Evolutionary conservation across 1,284 basidiomycete genomes (phyloP), one percentile per base, ranked within the genome.

Genomic region (Tranzscheliella williamsii): DNA sequence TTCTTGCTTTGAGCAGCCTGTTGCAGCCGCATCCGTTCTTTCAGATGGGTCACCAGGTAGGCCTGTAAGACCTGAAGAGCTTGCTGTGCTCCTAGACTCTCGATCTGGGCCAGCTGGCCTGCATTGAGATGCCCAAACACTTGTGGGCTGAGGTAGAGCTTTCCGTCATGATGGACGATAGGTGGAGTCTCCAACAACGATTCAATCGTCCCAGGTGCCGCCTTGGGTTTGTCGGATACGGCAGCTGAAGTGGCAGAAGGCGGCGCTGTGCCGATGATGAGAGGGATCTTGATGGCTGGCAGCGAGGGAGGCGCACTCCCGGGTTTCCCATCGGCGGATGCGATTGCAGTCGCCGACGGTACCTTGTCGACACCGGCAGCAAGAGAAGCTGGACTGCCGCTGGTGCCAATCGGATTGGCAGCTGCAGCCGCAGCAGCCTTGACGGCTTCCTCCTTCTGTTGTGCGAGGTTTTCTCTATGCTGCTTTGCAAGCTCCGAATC

Each of bases 151-250:
- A 94, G 83, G 61, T 90, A 85, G 22, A 94, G 84, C 39, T 85
- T 87, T 51, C 89, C 87, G 65, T 90, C 87, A 66, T 93, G 89
- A 21, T 93, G 81, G 22, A 90, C 85, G 80, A 94, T 91, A 20
- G 81, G 89, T 66, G 83, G 85, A 79, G 81, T 84, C 79, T 65
- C 81, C 29, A 80, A 76, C 24, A 73, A 78, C 45, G 54, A 63
- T 38, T 76, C 73, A 43, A 77, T 68, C 4, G 72, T 65, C 26
- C 72, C 73, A 1, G 73, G 70, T 9, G 53, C 44, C 9, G 71
- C 58, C n/a, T 76, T 73, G 17, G 72, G 53, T 36, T 72, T 73
- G 52, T 73, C 61, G 2, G 68, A 32, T 16, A 71, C 52, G 2
- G 53, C 43, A 5, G 61, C 76, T 29, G 24, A 76, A 21, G 75